Base-by-base conservation (phyloP, 345 rosid genomes). In the Psidium guajava region DNA sequence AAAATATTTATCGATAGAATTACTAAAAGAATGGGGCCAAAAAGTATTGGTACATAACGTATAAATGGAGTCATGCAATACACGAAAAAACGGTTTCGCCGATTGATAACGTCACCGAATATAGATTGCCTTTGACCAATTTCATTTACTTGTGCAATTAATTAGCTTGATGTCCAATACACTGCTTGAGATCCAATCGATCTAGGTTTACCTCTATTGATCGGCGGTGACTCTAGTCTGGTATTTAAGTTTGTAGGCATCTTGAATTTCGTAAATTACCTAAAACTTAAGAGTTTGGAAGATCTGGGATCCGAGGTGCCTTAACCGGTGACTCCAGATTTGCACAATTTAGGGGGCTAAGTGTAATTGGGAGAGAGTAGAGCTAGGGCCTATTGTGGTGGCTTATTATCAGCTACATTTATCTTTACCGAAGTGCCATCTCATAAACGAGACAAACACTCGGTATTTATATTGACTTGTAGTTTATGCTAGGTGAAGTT, bases 151-250 rank as follows among this genome's bases (percentile, higher is more conserved):
- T 21, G 18, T 15, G 22, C 42, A 61, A 16, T 61, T 16, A 61
- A 21, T 61, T 61, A 8, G 42, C 16, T 15, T 28, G 74, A 61
- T 61, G 28, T 61, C 42, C 74, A 36, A 2, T 14, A 61, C 74
- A 28, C 10, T 28, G 2, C 11, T 61, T 7, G 74, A 1, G 22
- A 61, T 15, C 42, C 3, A 61, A 61, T 61, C 22, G 2, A 4
- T 28, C 11, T 61, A 61, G 21, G 74, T 14, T 15, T 28, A 15
- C 74, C 40, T 61, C 8, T 6, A 28, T 8, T 28, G 11, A 28
- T 61, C 0, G 0, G 3, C 15, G 74, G 11, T 0, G 5, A 7
- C 42, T 61, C 11, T 28, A 14, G 42, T 28, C 0, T 28, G 5
- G 5, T 28, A 28, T 61, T 61, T 14, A 6, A 14, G 20, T 61